phyloP scores from a whole-genome alignment of 192 early-diverging fungal species.

The Coemansia sp. region DNA sequence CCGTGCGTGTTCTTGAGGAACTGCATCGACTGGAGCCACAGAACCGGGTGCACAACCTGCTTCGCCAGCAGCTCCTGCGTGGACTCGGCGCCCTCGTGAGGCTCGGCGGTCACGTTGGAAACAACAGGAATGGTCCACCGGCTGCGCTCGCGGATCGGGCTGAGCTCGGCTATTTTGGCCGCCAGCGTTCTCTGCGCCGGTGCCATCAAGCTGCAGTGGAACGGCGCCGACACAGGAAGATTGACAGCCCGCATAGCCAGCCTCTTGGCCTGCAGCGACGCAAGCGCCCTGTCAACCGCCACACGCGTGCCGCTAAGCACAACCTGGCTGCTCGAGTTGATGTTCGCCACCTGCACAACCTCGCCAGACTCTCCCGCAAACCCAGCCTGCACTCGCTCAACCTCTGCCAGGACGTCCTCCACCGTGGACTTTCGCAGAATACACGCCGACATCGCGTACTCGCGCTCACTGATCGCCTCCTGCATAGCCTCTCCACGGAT shows the following conservation, averaged over 20 bases:
- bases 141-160: constrained; percentile 54
- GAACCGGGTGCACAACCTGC: constrained; percentile 82
- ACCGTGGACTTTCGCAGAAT: constrained; percentile 71
- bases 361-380: constrained; percentile 43
- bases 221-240: constrained; percentile 93
- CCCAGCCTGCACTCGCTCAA: constrained; percentile 33
- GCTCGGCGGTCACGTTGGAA: constrained; percentile 86
- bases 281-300: constrained; percentile 83
- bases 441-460: constrained; percentile 87
- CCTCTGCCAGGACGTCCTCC: constrained; percentile 59
- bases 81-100: constrained; percentile 59
- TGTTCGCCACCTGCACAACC: constrained; percentile 83
- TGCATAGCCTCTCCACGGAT: constrained; percentile 88
- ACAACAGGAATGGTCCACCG: constrained; percentile 78
- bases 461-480: constrained; percentile 60
- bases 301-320: constrained; percentile 86
- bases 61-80: constrained; percentile 65
- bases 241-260: constrained; percentile 84
- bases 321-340: constrained; percentile 78
- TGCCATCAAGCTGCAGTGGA: constrained; percentile 91
- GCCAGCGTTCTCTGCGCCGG: constrained; percentile 77
- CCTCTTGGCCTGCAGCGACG: constrained; percentile 72
- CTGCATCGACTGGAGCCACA: constrained; percentile 84
- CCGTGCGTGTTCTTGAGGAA: constrained; percentile 70
- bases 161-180: constrained; percentile 60